phyloP scores from a whole-genome alignment of 176 grass and related monocot genomes.

The sorghum (Sorghum bicolor) region DNA sequence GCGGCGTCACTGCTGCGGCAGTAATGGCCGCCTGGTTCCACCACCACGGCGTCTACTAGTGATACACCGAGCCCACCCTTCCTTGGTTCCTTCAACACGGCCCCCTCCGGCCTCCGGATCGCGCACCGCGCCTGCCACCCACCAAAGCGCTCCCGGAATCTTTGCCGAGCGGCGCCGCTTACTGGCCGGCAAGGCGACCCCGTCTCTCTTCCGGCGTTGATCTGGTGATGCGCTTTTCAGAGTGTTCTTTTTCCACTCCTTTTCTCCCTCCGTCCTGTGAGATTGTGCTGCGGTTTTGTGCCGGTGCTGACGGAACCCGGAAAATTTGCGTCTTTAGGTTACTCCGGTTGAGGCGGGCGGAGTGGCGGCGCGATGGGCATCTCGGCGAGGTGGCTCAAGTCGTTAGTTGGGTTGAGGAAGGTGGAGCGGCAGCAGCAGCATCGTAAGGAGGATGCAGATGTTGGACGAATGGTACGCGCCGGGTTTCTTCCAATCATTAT shows the following conservation, averaged over 20 bases:
- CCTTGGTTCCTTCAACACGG: background rate
- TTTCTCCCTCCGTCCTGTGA: background rate
- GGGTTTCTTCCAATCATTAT: slow-evolving; percentile 1
- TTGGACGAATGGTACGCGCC: slow-evolving; percentile 20
- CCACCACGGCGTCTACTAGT: slow-evolving; percentile 6
- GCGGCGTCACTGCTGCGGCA: slow-evolving; percentile 25
- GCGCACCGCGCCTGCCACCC: background rate
- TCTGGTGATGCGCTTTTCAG: background rate
- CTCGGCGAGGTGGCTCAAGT: slow-evolving; percentile 81
- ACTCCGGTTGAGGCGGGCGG: background rate
- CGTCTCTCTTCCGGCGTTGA: slow-evolving; percentile 14
- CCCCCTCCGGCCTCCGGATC: background rate
- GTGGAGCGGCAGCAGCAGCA: slow-evolving; percentile 44
- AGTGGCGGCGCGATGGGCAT: slow-evolving; percentile 54
- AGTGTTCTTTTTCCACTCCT: background rate
- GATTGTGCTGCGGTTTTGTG: background rate
- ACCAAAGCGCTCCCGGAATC: background rate
- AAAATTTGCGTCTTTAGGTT: background rate
- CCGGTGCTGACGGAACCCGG: background rate
- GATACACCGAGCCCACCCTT: background rate
- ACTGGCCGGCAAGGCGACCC: slow-evolving; percentile 5
- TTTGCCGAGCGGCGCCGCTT: slow-evolving; percentile 1
- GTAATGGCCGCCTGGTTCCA: slow-evolving; percentile 40
- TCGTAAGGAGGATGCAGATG: slow-evolving; percentile 44
- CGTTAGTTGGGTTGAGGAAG: slow-evolving; percentile 71